Conservation (phyloP, 2,329 filamentous ascomycete species). For the Stylonectria norvegica region DNA sequence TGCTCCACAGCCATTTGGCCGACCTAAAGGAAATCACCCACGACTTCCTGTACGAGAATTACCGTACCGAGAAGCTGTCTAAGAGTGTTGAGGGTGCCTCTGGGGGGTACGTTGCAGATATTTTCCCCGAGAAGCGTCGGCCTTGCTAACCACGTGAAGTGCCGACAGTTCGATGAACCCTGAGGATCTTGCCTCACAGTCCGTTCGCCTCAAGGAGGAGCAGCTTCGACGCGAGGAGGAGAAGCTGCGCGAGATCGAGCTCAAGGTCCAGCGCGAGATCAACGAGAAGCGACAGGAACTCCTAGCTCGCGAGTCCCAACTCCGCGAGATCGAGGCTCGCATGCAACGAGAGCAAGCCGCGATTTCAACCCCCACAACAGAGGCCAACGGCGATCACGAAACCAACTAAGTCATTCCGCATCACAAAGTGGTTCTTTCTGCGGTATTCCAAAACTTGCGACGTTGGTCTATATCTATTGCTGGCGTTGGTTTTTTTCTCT, state of each 20-base stretch:
- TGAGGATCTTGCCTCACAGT: constrained; percentile 94
- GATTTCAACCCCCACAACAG: constrained; percentile 38
- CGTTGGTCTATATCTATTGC: constrained; percentile 44
- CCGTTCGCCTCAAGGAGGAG: constrained; percentile 98
- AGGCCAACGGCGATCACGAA: constrained; percentile 52
- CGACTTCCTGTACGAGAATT: constrained; percentile 99
- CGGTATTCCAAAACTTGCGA: constrained; percentile 37
- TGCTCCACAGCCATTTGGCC: constrained; percentile 95
- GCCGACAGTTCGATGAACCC: constrained; percentile 87
- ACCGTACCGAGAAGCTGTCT: constrained; percentile 99
- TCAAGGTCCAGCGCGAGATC: constrained; percentile 99
- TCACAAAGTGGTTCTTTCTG: constrained; percentile 30
- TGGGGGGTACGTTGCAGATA: constrained; percentile 66
- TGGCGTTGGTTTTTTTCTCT: constrained; percentile 48
- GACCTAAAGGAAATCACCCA: constrained; percentile 99
- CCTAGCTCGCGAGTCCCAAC: constrained; percentile 92
- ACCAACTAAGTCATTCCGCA: constrained; percentile 42
- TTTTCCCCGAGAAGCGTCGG: not conserved
- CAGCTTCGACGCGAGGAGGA: constrained; percentile 98
- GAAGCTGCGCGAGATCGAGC: constrained; percentile 98
- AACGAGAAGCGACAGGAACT: constrained; percentile 99
- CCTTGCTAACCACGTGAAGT: constrained; percentile 40
- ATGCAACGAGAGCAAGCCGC: constrained; percentile 83
- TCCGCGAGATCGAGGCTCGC: constrained; percentile 96
- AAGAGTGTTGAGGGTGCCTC: constrained; percentile 95